A percentile compares a stretch with the other conserved stretches of the same genome.
Evolutionary conservation across 129 eudicot species (phyloP).

Genomic region (Oenanthe sinensis): DNA sequence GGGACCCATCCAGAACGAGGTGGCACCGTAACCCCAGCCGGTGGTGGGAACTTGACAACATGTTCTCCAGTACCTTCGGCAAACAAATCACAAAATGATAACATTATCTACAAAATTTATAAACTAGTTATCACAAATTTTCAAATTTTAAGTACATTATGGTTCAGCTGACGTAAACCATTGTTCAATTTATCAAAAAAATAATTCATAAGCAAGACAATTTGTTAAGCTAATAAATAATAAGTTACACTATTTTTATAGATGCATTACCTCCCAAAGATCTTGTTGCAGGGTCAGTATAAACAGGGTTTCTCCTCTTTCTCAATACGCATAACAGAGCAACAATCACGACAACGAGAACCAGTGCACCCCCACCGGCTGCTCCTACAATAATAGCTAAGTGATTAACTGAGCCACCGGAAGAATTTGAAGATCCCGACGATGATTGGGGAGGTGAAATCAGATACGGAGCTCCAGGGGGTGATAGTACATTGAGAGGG

Average conservation of each 20-base stretch:
- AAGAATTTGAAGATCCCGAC: background rate
- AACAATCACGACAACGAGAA: constrained; percentile 18
- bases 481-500: background rate
- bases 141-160: background rate
- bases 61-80: constrained; percentile 17
- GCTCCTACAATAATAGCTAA: constrained; percentile 20
- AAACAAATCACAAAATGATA: background rate
- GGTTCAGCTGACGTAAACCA: background rate
- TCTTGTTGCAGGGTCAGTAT: constrained; percentile 8
- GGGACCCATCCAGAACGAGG: constrained; percentile 14
- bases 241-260: background rate
- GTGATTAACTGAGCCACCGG: background rate
- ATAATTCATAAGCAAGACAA: background rate
- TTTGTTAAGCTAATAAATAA: background rate
- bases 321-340: constrained; percentile 20
- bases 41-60: constrained; percentile 26
- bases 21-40: constrained; percentile 24
- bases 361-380: constrained; percentile 12
- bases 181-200: background rate
- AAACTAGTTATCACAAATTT: no score
- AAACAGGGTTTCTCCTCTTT: constrained; percentile 22
- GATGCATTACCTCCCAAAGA: background rate
- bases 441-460: background rate
- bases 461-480: background rate
- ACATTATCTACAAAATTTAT: background rate